Conservation (phyloP, 2,329 filamentous ascomycete genomes). For the Paecilomyces niveus region DNA sequence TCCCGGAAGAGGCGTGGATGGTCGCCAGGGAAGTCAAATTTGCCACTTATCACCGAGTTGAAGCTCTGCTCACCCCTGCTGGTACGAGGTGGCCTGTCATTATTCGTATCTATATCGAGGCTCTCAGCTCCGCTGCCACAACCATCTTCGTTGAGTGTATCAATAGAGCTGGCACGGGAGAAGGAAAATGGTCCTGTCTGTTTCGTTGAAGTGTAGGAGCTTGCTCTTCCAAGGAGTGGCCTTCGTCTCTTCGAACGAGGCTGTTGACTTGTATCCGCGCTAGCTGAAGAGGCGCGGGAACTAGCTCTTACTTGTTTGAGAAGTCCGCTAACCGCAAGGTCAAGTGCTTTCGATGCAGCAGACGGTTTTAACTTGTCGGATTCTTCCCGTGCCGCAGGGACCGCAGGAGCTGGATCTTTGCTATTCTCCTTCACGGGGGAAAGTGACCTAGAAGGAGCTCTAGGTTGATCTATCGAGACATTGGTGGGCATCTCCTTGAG, state of each 20-base stretch:
- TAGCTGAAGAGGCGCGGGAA: constrained; percentile 18
- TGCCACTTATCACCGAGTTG: constrained; percentile 23
- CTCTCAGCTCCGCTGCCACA: constrained; percentile 30
- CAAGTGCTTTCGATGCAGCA: constrained; percentile 19
- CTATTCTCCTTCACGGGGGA: neutral
- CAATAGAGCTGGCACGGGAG: constrained; percentile 44
- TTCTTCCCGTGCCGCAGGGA: constrained; percentile 9
- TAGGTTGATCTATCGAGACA: neutral
- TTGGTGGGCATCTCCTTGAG: neutral
- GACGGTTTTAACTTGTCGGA: constrained; percentile 8
- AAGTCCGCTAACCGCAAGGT: constrained; percentile 33
- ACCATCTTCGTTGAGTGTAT: constrained; percentile 41
- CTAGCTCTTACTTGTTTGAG: constrained; percentile 33
- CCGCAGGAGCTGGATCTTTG: neutral
- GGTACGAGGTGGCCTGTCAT: constrained; percentile 14
- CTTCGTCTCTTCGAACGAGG: constrained; percentile 20
- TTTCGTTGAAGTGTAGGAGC: constrained; percentile 30
- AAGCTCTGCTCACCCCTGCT: constrained; percentile 22
- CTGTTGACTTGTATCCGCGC: constrained; percentile 13
- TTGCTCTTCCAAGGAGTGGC: constrained; percentile 36
- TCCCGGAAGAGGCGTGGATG: constrained; percentile 11
- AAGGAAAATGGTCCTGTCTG: constrained; percentile 15
- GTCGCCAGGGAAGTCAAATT: constrained; percentile 23
- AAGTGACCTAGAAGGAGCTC: neutral
- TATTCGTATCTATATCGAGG: constrained; percentile 11